Conservation (phyloP, 106 monocot species). For the Alisma plantagoaquatica region DNA sequence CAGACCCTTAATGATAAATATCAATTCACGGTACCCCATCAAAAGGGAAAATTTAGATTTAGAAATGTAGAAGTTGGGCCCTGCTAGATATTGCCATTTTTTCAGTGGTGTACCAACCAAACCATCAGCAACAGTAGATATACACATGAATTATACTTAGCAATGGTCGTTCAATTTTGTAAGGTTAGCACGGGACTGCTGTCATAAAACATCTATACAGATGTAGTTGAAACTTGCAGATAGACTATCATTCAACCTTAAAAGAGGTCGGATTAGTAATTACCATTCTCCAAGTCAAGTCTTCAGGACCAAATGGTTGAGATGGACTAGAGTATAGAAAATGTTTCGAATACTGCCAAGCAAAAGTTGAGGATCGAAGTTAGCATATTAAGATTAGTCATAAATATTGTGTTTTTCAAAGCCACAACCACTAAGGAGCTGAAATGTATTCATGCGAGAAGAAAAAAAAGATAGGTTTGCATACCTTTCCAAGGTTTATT, state of each 20-base stretch:
- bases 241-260: neutral
- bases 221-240: neutral
- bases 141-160: too few relatives aligned
- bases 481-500: conserved; percentile 63
- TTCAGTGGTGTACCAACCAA: neutral
- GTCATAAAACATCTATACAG: neutral
- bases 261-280: neutral
- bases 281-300: conserved; percentile 96
- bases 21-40: too few relatives aligned
- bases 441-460: neutral
- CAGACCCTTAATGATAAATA: too few relatives aligned
- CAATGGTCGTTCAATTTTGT: too few relatives aligned
- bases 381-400: too few relatives aligned
- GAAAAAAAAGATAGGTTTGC: neutral
- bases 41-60: too few relatives aligned
- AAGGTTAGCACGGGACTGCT: too few relatives aligned
- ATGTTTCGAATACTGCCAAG: conserved; percentile 67
- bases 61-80: too few relatives aligned
- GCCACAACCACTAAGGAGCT: neutral
- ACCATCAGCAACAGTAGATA: neutral
- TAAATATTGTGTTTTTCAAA: too few relatives aligned
- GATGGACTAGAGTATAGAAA: conserved; percentile 83
- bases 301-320: conserved; percentile 75
- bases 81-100: too few relatives aligned
- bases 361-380: too few relatives aligned